Percentiles rank a stretch among this genome's conserved stretches.
These are phyloP conservation scores for Mycena vitilis DNA, from an alignment of 768 basidiomycete genomes.

Conservation along the genomic window DNA sequence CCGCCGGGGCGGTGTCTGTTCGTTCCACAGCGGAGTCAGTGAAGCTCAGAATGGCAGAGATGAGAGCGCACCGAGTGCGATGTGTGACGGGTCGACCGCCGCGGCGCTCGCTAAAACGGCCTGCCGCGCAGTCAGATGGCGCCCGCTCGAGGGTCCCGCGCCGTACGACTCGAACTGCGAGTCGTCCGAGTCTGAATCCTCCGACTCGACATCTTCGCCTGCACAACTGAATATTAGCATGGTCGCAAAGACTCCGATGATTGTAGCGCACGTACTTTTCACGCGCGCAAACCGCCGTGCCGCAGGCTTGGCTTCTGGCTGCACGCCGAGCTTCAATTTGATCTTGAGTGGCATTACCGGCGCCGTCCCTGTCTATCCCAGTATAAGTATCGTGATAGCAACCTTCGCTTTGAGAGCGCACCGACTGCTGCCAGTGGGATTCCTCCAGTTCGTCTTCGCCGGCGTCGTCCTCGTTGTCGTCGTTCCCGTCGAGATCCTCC, in stretches of 20 bases:
- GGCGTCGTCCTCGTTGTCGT: constrained; percentile 19
- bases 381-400: background rate
- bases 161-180: constrained; percentile 37
- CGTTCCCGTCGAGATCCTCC: background rate
- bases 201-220: constrained; percentile 54
- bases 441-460: constrained; percentile 35
- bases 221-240: too few relatives aligned
- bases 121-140: constrained; percentile 55
- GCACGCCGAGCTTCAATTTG: constrained; percentile 32
- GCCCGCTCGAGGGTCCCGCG: constrained; percentile 30
- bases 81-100: constrained; percentile 56
- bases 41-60: background rate
- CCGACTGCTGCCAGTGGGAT: constrained; percentile 24
- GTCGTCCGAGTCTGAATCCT: constrained; percentile 45
- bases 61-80: constrained; percentile 53
- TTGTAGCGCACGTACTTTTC: constrained; percentile 22
- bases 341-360: too few relatives aligned
- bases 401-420: too few relatives aligned
- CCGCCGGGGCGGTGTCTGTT: constrained; percentile 2
- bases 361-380: background rate
- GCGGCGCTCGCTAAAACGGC: constrained; percentile 62
- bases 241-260: too few relatives aligned
- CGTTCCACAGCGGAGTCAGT: background rate
- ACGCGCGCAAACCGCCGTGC: constrained; percentile 16
- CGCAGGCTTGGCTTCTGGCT: background rate